Percentiles rank a stretch among this genome's conserved stretches.
phyloP scores from a whole-genome alignment of 2,329 filamentous ascomycete species.

The Exserohilum turcica region DNA sequence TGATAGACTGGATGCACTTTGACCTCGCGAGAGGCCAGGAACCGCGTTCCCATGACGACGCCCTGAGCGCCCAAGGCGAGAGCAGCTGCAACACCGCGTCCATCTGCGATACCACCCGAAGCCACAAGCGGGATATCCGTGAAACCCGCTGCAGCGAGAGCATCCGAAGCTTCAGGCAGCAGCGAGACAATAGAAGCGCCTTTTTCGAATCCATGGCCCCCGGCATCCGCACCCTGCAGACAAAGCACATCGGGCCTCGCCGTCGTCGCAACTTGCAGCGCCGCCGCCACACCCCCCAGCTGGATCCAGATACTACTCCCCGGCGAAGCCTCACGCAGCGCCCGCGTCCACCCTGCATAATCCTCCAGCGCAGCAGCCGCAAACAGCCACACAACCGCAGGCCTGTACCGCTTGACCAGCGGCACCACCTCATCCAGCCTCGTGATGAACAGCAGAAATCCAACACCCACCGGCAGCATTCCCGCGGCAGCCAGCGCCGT shows the following conservation, averaged over 20 bases:
- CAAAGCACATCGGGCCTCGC: constrained; percentile 63
- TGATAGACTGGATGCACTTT: constrained; percentile 53
- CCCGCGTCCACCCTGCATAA: constrained; percentile 43
- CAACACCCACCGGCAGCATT: constrained; percentile 61
- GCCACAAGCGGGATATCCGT: constrained; percentile 53
- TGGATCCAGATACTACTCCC: constrained; percentile 62
- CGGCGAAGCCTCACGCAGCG: constrained; percentile 41
- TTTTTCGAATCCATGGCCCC: constrained; percentile 65
- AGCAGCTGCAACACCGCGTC: constrained; percentile 62
- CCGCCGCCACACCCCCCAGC: constrained; percentile 63
- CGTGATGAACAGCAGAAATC: constrained; percentile 61
- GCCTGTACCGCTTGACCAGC: constrained; percentile 59
- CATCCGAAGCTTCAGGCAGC: constrained; percentile 62
- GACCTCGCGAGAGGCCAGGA: constrained; percentile 60
- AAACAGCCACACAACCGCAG: constrained; percentile 70
- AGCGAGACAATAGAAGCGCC: constrained; percentile 63
- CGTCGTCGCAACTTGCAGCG: constrained; percentile 56
- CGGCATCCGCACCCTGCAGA: constrained; percentile 68
- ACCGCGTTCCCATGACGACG: constrained; percentile 67
- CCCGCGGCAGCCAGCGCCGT: constrained; percentile 15
- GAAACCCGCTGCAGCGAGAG: constrained; percentile 47
- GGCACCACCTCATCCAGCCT: constrained; percentile 55
- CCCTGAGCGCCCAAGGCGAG: constrained; percentile 60
- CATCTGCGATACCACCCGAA: constrained; percentile 65
- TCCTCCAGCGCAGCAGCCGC: constrained; percentile 57